A percentile compares a stretch with the other conserved stretches of the same genome.
Conservation (phyloP, 2,329 filamentous ascomycete species). For the Chaetomium sp. region DNA sequence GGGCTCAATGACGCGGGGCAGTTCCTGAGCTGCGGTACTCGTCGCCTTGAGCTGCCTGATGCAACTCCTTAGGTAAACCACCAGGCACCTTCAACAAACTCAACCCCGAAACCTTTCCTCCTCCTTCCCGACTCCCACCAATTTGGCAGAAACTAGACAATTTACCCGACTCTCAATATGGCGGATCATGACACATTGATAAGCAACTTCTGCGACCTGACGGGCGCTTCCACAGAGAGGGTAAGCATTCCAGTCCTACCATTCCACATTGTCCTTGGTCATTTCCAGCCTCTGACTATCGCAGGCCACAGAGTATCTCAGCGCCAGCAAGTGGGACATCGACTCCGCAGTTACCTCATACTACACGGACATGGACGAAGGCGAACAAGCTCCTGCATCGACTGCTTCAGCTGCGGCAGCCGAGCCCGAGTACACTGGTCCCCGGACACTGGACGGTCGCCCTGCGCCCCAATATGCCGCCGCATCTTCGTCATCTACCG, state of each 20-base stretch:
- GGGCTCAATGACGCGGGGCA: slow-evolving; percentile 22
- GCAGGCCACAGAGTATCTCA: slow-evolving; percentile 69
- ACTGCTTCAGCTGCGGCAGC: slow-evolving; percentile 43
- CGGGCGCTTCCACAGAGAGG: slow-evolving; percentile 52
- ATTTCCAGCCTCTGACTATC: slow-evolving; percentile 12
- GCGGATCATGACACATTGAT: slow-evolving; percentile 49
- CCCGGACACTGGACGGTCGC: slow-evolving; percentile 64
- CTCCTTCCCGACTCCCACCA: not conserved
- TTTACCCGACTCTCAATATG: slow-evolving; percentile 38
- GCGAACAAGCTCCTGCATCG: slow-evolving; percentile 48
- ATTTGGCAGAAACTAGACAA: not conserved
- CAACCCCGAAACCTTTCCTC: slow-evolving; percentile 14
- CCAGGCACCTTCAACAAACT: not conserved
- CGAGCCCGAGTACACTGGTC: slow-evolving; percentile 57
- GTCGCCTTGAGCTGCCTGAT: slow-evolving; percentile 17
- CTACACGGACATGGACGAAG: slow-evolving; percentile 60
- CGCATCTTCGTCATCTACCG: slow-evolving; percentile 40
- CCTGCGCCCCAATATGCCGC: slow-evolving; percentile 52
- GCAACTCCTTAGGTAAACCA: not conserved
- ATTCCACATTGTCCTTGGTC: not conserved
- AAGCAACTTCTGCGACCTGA: slow-evolving; percentile 59
- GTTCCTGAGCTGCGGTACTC: not conserved
- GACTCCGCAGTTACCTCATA: slow-evolving; percentile 63
- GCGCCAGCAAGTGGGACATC: slow-evolving; percentile 67
- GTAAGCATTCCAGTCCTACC: slow-evolving; percentile 40